Evolutionary conservation across 805 yeast genomes (phyloP), one percentile per base, ranked within the genome.

Genomic region (Millerozyma acaciae): DNA sequence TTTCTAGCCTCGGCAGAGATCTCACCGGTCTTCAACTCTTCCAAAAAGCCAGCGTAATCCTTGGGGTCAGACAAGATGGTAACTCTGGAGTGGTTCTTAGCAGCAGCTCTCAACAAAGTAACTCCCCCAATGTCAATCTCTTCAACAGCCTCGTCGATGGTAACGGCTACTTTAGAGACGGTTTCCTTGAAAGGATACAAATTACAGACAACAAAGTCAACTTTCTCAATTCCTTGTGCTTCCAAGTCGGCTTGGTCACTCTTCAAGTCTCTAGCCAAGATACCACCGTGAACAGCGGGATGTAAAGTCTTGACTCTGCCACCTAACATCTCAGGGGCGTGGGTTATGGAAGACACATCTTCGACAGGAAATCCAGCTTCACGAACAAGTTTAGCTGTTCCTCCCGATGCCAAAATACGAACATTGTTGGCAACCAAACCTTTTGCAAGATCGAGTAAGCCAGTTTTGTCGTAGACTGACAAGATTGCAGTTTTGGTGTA

Each of bases 291-390:
- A 42, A 93, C 96, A 19, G 97, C 98, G 25, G 98, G 98, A 61
- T 93, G 98, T 51, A 93, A 73, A 39, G 98, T 93, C 72, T 93
- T 93, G 50, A 93, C 98, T 67, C 98, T 78, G 45, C 98, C 98
- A 43, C 97, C 96, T 48, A 93, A 74, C 96, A 93, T 93, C 66
- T 93, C 98, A 33, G 98, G 98, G 25, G 97, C 97, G 56, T 93
- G 96, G 22, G 98, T 93, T 60, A 93, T 87, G 39, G 93, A 60
- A 25, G 94, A 80, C 25, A 93, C 96, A 55, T 93, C 98, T 47
- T 90, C 96, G 12, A 93, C 97, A 28, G 95, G 90, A 78, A 93
- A 90, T 8, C 97, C 97, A 36, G 97, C 95, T 63, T 89, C 98
- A 59, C 96, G 82, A 37, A 93, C 80, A 71, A 93, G 71, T 54